A percentile compares a stretch with the other conserved stretches of the same genome.
Conservation (phyloP, 1,284 basidiomycete genomes). For the Erythrobasidium hasegawianum region DNA sequence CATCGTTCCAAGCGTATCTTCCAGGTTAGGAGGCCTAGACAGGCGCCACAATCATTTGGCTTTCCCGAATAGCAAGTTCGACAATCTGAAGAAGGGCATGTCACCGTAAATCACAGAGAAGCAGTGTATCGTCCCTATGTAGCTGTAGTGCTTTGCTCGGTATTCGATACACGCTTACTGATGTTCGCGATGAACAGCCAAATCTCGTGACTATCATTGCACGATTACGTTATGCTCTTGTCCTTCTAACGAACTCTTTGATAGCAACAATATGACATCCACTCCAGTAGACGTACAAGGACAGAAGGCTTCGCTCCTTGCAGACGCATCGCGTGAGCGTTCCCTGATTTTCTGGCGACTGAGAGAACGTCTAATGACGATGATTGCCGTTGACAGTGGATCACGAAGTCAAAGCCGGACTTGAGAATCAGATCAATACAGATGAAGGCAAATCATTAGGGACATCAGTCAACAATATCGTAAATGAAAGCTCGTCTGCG, state of each 20-base stretch:
- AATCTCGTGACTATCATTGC: not conserved
- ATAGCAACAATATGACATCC: constrained; percentile 12
- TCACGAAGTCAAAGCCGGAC: constrained; percentile 11
- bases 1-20: constrained; percentile 39
- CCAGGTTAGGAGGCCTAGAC: constrained; percentile 45
- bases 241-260: not conserved
- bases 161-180: no score
- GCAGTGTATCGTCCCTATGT: not conserved
- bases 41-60: constrained; percentile 65
- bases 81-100: constrained; percentile 49
- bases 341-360: not conserved
- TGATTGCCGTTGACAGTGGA: constrained; percentile 8
- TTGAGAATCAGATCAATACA: constrained; percentile 28
- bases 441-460: constrained; percentile 17
- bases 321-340: constrained; percentile 26
- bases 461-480: constrained; percentile 3
- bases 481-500: not conserved
- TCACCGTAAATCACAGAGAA: not conserved
- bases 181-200: not conserved
- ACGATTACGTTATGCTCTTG: not conserved
- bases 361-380: not conserved
- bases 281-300: constrained; percentile 14
- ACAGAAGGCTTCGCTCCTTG: constrained; percentile 10
- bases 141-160: not conserved
- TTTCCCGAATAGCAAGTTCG: constrained; percentile 52